Percentiles rank a stretch among this genome's conserved stretches.
Evolutionary conservation across 1,284 basidiomycete species (phyloP).

Genomic region (Ceratobasidium sp.): DNA sequence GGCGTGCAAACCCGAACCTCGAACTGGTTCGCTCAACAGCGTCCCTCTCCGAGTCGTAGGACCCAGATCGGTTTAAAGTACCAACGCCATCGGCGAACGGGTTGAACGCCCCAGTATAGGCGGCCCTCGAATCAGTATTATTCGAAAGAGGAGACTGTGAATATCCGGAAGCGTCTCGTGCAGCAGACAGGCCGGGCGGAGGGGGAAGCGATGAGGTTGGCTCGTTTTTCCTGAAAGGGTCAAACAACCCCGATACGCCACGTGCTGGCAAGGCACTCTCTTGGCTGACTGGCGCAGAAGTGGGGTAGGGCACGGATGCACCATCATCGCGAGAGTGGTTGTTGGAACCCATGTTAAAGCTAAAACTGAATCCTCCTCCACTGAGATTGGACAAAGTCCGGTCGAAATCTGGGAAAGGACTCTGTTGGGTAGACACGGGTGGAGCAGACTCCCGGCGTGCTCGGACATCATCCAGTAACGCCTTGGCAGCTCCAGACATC

Average conservation of each 20-base stretch:
- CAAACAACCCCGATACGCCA: conserved; percentile 61
- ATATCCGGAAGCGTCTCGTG: conserved; percentile 25
- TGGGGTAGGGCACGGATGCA: conserved; percentile 9
- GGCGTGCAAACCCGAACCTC: conserved; percentile 85
- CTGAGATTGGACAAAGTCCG: conserved; percentile 77
- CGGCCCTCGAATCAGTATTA: conserved; percentile 16
- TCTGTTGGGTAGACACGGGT: conserved; percentile 64
- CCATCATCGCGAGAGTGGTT: conserved; percentile 15
- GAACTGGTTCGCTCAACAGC: conserved; percentile 63
- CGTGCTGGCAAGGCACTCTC: conserved; percentile 51
- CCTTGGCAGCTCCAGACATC: conserved; percentile 86
- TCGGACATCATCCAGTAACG: conserved; percentile 85
- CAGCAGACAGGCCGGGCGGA: conserved; percentile 47
- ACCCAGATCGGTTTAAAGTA: conserved; percentile 24
- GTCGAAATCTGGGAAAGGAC: conserved; percentile 92
- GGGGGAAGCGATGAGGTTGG: conserved; percentile 59
- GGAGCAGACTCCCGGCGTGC: conserved; percentile 74
- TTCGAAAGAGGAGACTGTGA: conserved; percentile 4
- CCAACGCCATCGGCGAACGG: conserved; percentile 74
- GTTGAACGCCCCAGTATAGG: conserved; percentile 62
- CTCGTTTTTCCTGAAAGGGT: conserved; percentile 61
- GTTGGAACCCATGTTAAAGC: conserved; percentile 73
- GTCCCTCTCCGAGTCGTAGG: conserved; percentile 57
- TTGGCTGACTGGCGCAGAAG: conserved; percentile 23
- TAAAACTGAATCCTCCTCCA: conserved; percentile 83